Evolutionary conservation across 805 yeast genomes (phyloP).

Genomic region (Monosporozyma unispora): DNA sequence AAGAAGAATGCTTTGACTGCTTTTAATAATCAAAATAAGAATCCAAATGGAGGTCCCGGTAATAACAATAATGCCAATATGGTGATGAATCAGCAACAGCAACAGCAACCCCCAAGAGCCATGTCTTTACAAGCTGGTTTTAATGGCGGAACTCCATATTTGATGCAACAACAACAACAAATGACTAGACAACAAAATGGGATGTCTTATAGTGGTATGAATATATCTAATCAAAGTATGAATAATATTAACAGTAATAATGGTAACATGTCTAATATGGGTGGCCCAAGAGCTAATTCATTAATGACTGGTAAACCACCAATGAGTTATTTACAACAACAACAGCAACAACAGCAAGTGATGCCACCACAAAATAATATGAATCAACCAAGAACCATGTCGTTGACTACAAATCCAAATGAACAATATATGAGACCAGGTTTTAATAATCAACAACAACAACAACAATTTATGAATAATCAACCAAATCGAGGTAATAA

Average conservation of each 20-base stretch:
- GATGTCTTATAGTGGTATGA: not conserved
- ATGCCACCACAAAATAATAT: conserved; percentile 4
- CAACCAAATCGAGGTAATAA: not conserved
- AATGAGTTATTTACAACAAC: conserved; percentile 1
- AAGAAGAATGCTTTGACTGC: conserved; percentile 47
- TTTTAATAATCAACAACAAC: not conserved
- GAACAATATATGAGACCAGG: not conserved
- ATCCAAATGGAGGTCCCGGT: not conserved
- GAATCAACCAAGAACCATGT: conserved; percentile 7
- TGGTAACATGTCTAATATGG: not conserved
- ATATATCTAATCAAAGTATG: not conserved
- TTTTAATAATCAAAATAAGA: conserved; percentile 31
- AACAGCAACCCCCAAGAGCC: conserved; percentile 19
- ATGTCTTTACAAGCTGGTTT: conserved; percentile 23
- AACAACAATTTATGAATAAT: not conserved
- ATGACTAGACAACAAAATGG: conserved; percentile 1
- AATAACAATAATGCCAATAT: not conserved
- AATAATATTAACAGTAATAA: not conserved
- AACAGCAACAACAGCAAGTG: conserved; percentile 5
- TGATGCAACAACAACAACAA: not conserved
- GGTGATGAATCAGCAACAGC: not conserved
- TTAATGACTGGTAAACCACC: conserved; percentile 5
- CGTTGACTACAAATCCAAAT: conserved; percentile 1
- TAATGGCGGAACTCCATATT: not conserved
- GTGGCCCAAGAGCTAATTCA: conserved; percentile 7